These are phyloP conservation scores for Podila horticola DNA, from an alignment of 192 early-diverging fungal species.

Conservation along the genomic window DNA sequence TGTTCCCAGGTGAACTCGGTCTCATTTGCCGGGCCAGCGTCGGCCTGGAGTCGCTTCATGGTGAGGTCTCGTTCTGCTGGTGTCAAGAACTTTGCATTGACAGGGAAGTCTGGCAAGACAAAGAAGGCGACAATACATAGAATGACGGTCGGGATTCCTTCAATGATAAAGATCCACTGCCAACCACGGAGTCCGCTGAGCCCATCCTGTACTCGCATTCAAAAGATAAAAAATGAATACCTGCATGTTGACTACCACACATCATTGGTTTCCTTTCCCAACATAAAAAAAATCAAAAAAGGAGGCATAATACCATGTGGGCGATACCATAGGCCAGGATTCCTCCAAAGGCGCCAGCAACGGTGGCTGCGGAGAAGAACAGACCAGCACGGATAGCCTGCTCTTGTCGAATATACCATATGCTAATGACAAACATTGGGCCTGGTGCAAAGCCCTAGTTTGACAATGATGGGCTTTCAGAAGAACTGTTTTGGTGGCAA, in stretches of 20 bases:
- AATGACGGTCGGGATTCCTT: slow-evolving; percentile 58
- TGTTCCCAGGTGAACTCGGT: slow-evolving; percentile 52
- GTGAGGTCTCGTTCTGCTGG: slow-evolving; percentile 43
- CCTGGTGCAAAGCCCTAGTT: background rate
- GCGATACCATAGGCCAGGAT: slow-evolving; percentile 66
- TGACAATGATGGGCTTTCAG: too few relatives aligned
- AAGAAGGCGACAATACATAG: slow-evolving; percentile 33
- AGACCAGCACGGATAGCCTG: slow-evolving; percentile 57
- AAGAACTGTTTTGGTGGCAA: too few relatives aligned
- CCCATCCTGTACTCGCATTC: slow-evolving; percentile 46
- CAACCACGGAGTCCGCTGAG: slow-evolving; percentile 50
- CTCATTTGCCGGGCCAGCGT: slow-evolving; percentile 51
- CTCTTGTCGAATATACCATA: slow-evolving; percentile 63
- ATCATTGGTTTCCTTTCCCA: too few relatives aligned
- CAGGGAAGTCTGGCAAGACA: slow-evolving; percentile 54
- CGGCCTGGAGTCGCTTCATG: slow-evolving; percentile 40
- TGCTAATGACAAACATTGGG: slow-evolving; percentile 23
- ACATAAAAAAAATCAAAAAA: too few relatives aligned
- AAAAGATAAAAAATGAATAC: too few relatives aligned
- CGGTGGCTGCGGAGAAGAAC: slow-evolving; percentile 54
- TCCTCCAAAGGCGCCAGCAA: slow-evolving; percentile 66
- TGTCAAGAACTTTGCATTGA: slow-evolving; percentile 50
- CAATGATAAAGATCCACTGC: slow-evolving; percentile 69
- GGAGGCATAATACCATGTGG: background rate
- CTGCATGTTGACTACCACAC: too few relatives aligned